phyloP scores from a whole-genome alignment of 306 rosid genomes.

The Cucumis hystrix region DNA sequence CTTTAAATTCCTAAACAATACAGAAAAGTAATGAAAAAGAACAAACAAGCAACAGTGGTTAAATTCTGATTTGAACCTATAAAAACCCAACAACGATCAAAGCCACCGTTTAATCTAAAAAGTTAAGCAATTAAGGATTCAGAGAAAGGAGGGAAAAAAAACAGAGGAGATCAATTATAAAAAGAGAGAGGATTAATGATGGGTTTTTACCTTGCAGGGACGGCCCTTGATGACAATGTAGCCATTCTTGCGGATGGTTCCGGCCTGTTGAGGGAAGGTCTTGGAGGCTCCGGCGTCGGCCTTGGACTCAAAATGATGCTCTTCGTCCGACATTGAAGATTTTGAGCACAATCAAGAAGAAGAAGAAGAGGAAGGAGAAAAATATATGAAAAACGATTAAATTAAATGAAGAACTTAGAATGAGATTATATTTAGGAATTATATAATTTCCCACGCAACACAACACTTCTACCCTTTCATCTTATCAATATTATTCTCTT shows the following conservation, averaged over 20 bases:
- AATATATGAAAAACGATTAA: neutral
- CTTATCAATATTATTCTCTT: no score
- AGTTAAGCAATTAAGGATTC: neutral
- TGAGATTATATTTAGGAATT: neutral
- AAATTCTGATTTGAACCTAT: neutral
- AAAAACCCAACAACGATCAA: neutral
- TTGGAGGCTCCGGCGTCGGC: slow-evolving; percentile 11
- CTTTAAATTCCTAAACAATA: neutral
- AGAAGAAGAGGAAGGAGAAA: neutral
- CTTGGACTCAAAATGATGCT: slow-evolving; percentile 3
- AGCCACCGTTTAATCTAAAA: neutral
- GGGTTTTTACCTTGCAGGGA: neutral
- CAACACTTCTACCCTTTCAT: neutral
- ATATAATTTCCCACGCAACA: neutral
- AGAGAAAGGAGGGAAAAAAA: neutral
- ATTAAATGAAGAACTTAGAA: neutral
- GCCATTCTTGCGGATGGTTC: slow-evolving; percentile 9
- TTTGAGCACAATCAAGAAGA: neutral
- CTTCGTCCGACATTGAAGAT: slow-evolving; percentile 7
- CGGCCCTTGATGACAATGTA: slow-evolving; percentile 9
- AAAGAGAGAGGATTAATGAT: neutral
- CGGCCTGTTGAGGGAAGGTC: slow-evolving; percentile 6
- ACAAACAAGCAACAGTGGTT: neutral
- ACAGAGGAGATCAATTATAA: no score
- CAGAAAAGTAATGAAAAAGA: neutral